These are phyloP conservation scores for Drechslerella coelobrocha DNA, from an alignment of 2,329 filamentous ascomycete species.

Conservation along the genomic window DNA sequence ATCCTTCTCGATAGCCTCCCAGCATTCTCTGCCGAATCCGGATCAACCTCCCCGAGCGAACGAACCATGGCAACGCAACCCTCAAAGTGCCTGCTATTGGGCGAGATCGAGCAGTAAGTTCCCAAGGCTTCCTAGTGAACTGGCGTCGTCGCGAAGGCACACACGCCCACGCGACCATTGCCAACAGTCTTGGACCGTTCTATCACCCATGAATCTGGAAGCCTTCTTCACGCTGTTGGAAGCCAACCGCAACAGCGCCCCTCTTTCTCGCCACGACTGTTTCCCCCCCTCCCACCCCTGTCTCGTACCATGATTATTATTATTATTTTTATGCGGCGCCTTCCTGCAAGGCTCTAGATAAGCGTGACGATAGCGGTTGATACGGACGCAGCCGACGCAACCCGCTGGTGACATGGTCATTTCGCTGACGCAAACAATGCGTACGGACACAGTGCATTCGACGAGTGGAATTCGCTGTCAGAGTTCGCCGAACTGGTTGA, in stretches of 20 bases:
- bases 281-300: too few species aligned
- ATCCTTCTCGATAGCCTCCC: neutral
- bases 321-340: neutral
- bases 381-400: constrained; percentile 2
- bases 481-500: constrained; percentile 70
- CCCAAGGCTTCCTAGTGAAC: neutral
- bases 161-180: neutral
- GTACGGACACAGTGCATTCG: constrained; percentile 65
- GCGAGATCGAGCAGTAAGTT: constrained; percentile 69
- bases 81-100: constrained; percentile 68
- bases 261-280: constrained; percentile 14
- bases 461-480: constrained; percentile 69
- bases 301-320: too few species aligned
- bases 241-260: neutral
- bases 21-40: constrained; percentile 3
- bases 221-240: neutral
- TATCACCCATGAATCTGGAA: neutral
- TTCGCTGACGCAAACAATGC: constrained; percentile 17
- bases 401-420: neutral
- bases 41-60: constrained; percentile 3
- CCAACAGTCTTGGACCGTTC: neutral
- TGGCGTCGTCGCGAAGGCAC: neutral
- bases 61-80: constrained; percentile 47
- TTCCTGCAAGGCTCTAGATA: neutral
- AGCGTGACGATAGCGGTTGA: constrained; percentile 2